Evolutionary conservation across 371 early-diverging fungal species (phyloP).

Genomic region (Syncephalastrum monosporum): DNA sequence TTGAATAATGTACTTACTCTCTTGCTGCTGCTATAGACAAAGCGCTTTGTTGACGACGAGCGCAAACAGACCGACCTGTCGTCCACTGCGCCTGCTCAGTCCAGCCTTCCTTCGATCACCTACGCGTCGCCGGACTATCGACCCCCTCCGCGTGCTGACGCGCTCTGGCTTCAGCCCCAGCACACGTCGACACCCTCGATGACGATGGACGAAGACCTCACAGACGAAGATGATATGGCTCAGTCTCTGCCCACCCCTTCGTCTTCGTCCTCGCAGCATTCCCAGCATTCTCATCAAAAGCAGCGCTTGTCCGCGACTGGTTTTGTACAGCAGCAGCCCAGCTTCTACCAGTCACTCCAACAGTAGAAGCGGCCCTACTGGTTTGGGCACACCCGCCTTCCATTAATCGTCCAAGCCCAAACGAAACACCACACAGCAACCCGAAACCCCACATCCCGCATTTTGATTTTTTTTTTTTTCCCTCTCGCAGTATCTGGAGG

Average conservation of each 20-base stretch:
- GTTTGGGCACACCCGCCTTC: not conserved
- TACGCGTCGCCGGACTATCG: conserved; percentile 25
- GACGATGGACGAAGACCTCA: conserved; percentile 15
- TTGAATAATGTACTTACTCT: too few relatives aligned
- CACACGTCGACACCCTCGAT: not conserved
- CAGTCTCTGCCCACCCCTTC: conserved; percentile 9
- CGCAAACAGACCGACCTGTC: too few relatives aligned
- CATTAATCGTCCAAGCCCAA: not conserved
- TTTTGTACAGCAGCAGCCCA: too few relatives aligned
- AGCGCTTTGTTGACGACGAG: too few relatives aligned
- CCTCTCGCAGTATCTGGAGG: too few relatives aligned
- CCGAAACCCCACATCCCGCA: not conserved
- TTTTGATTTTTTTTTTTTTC: too few relatives aligned
- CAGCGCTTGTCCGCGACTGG: not conserved
- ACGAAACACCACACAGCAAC: not conserved
- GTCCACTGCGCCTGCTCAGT: not conserved
- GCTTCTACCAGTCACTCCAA: too few relatives aligned
- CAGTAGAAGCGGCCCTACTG: too few relatives aligned
- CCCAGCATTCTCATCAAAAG: not conserved
- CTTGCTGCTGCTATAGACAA: too few relatives aligned
- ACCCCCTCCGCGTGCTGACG: conserved; percentile 21
- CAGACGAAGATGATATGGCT: conserved; percentile 8
- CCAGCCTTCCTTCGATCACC: conserved; percentile 18
- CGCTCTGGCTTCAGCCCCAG: conserved; percentile 19
- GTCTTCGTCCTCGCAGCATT: conserved; percentile 6